Conservation (phyloP, 768 basidiomycete genomes). For the Butyriboletus loyo region DNA sequence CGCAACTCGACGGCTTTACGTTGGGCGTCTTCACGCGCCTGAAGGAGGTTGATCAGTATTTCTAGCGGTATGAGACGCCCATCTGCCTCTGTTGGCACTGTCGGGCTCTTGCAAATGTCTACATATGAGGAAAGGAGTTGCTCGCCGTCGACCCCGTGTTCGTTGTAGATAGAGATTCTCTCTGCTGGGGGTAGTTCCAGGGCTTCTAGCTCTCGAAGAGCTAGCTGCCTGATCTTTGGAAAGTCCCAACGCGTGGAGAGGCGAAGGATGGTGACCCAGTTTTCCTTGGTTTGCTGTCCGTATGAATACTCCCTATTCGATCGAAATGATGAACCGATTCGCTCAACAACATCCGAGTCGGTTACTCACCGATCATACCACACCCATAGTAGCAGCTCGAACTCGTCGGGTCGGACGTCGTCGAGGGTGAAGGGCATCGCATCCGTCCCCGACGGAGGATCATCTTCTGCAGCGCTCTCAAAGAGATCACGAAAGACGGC, state of each 20-base stretch:
- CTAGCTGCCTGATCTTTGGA: constrained; percentile 45
- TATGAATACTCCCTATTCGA: constrained; percentile 49
- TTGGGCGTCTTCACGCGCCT: constrained; percentile 48
- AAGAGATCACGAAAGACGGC: constrained; percentile 39
- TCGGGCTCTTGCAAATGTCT: constrained; percentile 50
- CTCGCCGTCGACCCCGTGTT: constrained; percentile 46
- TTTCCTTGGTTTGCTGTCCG: constrained; percentile 44
- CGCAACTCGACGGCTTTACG: constrained; percentile 35
- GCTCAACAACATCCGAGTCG: background rate
- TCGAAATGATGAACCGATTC: background rate
- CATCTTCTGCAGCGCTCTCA: constrained; percentile 25
- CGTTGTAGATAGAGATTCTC: constrained; percentile 56
- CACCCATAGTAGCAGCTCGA: constrained; percentile 52
- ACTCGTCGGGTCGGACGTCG: constrained; percentile 41
- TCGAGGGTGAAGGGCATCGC: constrained; percentile 43
- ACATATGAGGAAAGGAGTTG: constrained; percentile 53
- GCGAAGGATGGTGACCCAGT: constrained; percentile 54
- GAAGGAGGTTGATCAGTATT: constrained; percentile 49
- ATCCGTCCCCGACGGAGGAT: constrained; percentile 34
- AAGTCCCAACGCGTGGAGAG: constrained; percentile 60
- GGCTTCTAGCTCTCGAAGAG: constrained; percentile 54
- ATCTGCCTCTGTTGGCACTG: constrained; percentile 51
- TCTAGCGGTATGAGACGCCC: constrained; percentile 54
- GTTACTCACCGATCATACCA: constrained; percentile 52
- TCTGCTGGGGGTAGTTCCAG: constrained; percentile 46